Base-by-base conservation (phyloP, 441 rosid species). In the Pelargonium australe region DNA sequence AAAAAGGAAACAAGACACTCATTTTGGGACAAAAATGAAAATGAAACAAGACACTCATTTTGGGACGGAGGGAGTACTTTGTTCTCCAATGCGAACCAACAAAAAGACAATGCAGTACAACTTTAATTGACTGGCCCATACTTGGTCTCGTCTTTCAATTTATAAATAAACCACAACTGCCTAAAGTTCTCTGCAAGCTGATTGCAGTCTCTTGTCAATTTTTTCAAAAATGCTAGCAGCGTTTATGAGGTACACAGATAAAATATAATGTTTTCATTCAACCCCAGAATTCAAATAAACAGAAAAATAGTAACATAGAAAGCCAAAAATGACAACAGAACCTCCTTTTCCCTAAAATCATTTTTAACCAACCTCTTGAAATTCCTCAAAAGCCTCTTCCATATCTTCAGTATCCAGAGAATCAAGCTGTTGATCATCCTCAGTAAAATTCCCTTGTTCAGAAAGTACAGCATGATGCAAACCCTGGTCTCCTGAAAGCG, bases 301-400 rank as follows among this genome's bases (percentile, higher is more conserved):
- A 57, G 60, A 57, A 57, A 57, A 57, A 57, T 57, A 57, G 19
- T 57, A 16, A 57, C 17, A 57, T 7, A 57, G 11, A 57, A 16
- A 16, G 19, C 2, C 10, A 16, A 7, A 57, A 57, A 60, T 14
- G 5, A 49, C 14, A 31, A 68, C 0, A n/a, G 31, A 45, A 20
- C 34, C 53, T 67, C 11, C 60, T 67, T 19, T 17, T 20, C 53
- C 53, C 43, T 51, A 45, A 67, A 44, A 40, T 40, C 45, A 75
- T 20, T 37, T 10, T 37, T 10, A 51, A 83, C 88, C 72, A 47
- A 90, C 98, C 94, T 83, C 86, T 70, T 78, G 84, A 76, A 73
- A 49, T 77, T 79, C 85, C 75, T 84, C 85, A 63, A 75, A 73
- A 70, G 75, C 87, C 77, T 70, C 75, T 41, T 53, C 80, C 58